Evolutionary conservation across 208 protist genomes (phyloP).

Genomic region (Acanthamoeba sp.): DNA sequence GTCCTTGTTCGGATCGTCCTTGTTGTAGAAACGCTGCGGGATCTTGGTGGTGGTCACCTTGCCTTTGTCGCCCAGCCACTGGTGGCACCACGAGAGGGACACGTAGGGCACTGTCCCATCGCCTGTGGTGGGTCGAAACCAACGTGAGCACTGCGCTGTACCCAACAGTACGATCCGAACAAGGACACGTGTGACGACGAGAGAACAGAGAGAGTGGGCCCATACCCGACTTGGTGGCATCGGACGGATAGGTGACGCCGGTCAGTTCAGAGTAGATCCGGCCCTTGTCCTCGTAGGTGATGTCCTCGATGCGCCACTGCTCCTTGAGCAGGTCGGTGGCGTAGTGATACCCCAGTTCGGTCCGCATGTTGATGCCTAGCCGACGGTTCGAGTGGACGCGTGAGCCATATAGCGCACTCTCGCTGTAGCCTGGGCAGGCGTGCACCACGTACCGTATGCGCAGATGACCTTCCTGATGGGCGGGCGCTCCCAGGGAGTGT

Average conservation of each 20-base stretch:
- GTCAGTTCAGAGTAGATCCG: constrained; percentile 18
- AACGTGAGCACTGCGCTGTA: too few species aligned
- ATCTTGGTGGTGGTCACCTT: neutral
- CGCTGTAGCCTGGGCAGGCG: too few species aligned
- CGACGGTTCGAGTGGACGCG: too few species aligned
- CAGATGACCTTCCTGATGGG: constrained; percentile 30
- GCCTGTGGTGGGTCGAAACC: too few species aligned
- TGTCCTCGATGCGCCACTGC: constrained; percentile 22
- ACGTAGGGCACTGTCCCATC: constrained; percentile 42
- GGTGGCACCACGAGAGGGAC: constrained; percentile 42
- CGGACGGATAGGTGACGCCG: neutral
- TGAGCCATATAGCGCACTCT: too few species aligned
- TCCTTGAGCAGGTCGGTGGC: neutral
- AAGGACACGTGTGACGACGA: too few species aligned
- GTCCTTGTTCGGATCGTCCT: neutral
- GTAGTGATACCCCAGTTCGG: constrained; percentile 35
- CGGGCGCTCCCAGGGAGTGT: neutral
- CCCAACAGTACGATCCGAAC: too few species aligned
- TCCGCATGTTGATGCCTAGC: constrained; percentile 50
- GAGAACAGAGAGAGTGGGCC: too few species aligned
- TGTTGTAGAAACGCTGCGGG: constrained; percentile 40
- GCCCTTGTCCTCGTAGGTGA: constrained; percentile 13
- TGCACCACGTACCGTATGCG: neutral
- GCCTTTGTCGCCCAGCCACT: neutral
- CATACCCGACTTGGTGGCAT: neutral